These are phyloP conservation scores for Tylopilus cervinicoccineus DNA, from an alignment of 768 basidiomycete species.

Conservation along the genomic window DNA sequence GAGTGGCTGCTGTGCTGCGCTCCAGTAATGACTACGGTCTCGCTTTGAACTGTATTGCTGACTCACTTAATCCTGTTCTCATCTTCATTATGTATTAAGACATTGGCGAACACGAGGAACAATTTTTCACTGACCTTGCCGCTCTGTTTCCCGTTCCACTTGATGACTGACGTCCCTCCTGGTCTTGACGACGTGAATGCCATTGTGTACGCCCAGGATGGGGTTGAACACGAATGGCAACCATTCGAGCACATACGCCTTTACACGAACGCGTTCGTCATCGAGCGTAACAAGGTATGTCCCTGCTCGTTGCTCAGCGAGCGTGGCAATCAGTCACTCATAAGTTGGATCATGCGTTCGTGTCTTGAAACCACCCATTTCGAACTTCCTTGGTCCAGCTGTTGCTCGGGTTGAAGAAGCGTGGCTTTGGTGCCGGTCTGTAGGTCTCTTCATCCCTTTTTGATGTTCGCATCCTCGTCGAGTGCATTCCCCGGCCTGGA, in stretches of 20 bases:
- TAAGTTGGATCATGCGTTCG: background rate
- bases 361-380: background rate
- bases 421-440: conserved; percentile 68
- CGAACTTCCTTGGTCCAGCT: conserved; percentile 51
- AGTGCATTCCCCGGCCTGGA: too few species aligned
- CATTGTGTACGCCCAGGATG: conserved; percentile 35
- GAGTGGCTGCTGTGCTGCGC: background rate
- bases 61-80: background rate
- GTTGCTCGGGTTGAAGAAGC: conserved; percentile 73
- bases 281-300: conserved; percentile 47
- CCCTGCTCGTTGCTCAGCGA: background rate
- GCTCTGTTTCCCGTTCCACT: background rate
- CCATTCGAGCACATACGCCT: conserved; percentile 37
- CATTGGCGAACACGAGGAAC: background rate
- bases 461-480: background rate
- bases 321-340: background rate
- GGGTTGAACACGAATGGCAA: conserved; percentile 44
- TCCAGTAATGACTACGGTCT: too few species aligned
- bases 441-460: conserved; percentile 27
- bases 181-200: conserved; percentile 33
- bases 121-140: background rate
- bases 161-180: conserved; percentile 38
- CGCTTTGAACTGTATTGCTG: background rate
- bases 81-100: conserved; percentile 14
- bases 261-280: conserved; percentile 72